Percentiles rank a stretch among this genome's conserved stretches.
These are phyloP conservation scores for Silene vulgaris DNA, from an alignment of 179 eudicot genomes.

Conservation along the genomic window DNA sequence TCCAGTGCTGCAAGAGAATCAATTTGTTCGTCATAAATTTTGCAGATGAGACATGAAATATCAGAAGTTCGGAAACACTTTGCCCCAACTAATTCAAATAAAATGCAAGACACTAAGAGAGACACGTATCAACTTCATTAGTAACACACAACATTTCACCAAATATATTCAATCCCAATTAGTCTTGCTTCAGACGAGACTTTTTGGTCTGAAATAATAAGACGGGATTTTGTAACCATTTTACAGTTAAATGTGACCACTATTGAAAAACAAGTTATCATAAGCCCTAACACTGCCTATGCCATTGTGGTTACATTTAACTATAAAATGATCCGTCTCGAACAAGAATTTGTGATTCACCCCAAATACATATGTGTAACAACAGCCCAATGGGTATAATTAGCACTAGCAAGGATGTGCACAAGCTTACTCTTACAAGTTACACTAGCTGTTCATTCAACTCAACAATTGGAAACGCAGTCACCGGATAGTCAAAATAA, in stretches of 20 bases:
- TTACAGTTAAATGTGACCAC: no score
- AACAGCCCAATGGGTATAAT: background rate
- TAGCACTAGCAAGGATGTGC: background rate
- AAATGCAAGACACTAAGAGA: background rate
- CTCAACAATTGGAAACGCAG: background rate
- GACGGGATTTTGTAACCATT: no score
- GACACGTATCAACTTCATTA: background rate
- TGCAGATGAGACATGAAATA: background rate
- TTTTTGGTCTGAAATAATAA: no score
- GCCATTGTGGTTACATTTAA: no score
- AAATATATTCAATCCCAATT: background rate
- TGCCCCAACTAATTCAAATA: background rate
- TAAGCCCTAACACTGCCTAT: no score
- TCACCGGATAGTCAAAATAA: background rate
- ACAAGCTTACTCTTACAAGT: background rate
- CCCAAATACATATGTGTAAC: no score
- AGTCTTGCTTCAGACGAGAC: no score
- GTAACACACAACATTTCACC: background rate
- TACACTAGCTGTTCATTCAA: background rate
- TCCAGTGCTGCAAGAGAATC: conserved; percentile 59
- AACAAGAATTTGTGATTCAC: no score
- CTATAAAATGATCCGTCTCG: no score
- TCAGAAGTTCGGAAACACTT: background rate
- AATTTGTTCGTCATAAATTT: background rate
- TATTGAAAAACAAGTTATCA: no score